Evolutionary conservation across 768 basidiomycete genomes (phyloP), one percentile per base, ranked within the genome.

Genomic region (Saitozyma sp.): DNA sequence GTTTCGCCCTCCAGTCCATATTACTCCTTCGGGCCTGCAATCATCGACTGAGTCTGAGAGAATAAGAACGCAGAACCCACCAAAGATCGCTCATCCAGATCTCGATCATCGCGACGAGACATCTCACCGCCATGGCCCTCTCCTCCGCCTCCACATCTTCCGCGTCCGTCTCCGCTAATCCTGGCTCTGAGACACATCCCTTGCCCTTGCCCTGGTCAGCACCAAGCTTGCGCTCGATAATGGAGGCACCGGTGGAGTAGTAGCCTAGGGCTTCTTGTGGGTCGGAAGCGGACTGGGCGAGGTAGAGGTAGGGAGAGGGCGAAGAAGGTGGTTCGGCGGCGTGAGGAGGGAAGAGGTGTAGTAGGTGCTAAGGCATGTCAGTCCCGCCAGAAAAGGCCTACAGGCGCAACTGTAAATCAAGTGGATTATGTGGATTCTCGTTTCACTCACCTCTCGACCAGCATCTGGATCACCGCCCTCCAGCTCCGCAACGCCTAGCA

Each of bases 21-120:
- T 4, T 5, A 6, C 13, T 51, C 49, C 54, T 54, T 53, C 3
- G 20, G 29, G 39, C 53, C 55, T 7, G 13, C 38, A 5, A 42
- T 39, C 16, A 13, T 56, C 11, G 29, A 14, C 9, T 56, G 54
- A 5, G 14, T 3, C 14, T 5, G 10, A 50, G 20, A 46, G n/a
- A 54, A 10, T n/a, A 59, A 56, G 42, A 9, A 2, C 29, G 51
- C 17, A 37, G 53, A 56, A 54, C 86, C 55, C 70, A 89, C 92
- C 92, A 94, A 54, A 95, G 82, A 83, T 94, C 91, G 67, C 93
- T 90, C 92, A 96, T 95, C 92, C 92, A 96, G 14, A 94, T 89
- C 76, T 95, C 93, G 29, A 94, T 88, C 84, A 93, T 92, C 8
- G 89, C 89, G 39, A 92, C 84, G 19, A 93, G 83, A 8, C 90